Evolutionary conservation across 2,329 filamentous ascomycete genomes (phyloP).

Genomic region (Chaetomiaceae sp.): DNA sequence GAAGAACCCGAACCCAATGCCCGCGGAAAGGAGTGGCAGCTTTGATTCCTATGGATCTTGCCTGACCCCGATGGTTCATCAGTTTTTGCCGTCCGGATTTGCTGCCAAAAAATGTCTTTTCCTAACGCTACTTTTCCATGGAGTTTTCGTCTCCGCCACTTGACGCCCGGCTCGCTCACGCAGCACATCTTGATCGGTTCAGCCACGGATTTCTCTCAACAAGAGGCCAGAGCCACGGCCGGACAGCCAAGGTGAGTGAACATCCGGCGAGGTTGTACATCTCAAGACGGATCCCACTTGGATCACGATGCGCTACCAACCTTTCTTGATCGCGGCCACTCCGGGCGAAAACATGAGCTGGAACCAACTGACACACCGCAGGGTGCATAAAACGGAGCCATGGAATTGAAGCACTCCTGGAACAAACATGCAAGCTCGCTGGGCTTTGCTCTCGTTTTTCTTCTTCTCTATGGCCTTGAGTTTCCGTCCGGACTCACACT

Average conservation of each 20-base stretch:
- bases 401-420: conserved; percentile 1
- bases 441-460: neutral
- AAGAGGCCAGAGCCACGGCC: conserved; percentile 35
- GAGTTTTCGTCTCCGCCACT: conserved; percentile 14
- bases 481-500: conserved; percentile 1
- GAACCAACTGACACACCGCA: conserved; percentile 22
- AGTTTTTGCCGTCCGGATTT: conserved; percentile 40
- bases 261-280: conserved; percentile 45
- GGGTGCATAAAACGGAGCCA: conserved; percentile 8
- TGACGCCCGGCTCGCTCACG: conserved; percentile 11
- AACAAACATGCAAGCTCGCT: neutral
- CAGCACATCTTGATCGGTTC: conserved; percentile 21
- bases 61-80: conserved; percentile 30
- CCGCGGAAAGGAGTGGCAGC: conserved; percentile 28
- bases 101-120: conserved; percentile 24
- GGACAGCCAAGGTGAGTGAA: conserved; percentile 51
- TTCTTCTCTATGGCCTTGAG: no score
- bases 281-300: conserved; percentile 39
- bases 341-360: conserved; percentile 11
- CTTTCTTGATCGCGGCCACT: conserved; percentile 14
- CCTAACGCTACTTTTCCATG: conserved; percentile 24
- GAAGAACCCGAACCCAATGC: conserved; percentile 26
- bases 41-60: conserved; percentile 11
- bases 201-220: conserved; percentile 24
- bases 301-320: conserved; percentile 29